phyloP scores from a whole-genome alignment of 768 basidiomycete species.

The Lyophyllum shimeji region DNA sequence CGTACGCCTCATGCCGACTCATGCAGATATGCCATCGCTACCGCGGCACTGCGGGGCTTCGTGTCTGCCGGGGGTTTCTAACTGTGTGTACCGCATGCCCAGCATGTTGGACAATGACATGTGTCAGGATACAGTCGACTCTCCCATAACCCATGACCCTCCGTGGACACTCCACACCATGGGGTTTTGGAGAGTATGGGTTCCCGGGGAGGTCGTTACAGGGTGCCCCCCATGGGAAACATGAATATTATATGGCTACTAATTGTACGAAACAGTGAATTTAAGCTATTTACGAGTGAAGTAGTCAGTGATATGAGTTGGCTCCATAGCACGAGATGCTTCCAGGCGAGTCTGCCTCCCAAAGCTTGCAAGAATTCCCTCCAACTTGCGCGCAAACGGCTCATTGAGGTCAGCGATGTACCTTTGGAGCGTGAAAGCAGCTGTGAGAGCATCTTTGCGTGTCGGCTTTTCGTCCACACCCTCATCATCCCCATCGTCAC shows the following conservation, averaged over 20 bases:
- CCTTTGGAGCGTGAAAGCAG: slow-evolving; percentile 17
- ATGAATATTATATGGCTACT: background rate
- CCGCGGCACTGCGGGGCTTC: too few species aligned
- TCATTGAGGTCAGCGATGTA: slow-evolving; percentile 21
- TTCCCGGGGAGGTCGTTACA: background rate
- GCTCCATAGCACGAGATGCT: too few species aligned
- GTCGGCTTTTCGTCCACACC: slow-evolving; percentile 14
- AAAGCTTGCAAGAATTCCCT: slow-evolving; percentile 21
- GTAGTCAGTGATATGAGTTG: background rate
- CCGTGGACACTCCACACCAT: background rate
- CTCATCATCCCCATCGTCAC: slow-evolving; percentile 3
- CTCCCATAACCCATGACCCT: background rate
- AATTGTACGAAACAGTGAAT: background rate
- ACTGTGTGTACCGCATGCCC: too few species aligned
- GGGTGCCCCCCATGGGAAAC: background rate
- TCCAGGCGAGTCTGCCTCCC: slow-evolving; percentile 19
- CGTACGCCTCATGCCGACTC: too few species aligned
- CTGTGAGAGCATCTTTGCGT: slow-evolving; percentile 19
- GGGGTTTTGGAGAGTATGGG: background rate
- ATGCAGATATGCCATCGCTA: too few species aligned
- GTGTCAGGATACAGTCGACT: background rate
- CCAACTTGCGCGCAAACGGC: slow-evolving; percentile 21
- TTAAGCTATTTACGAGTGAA: background rate
- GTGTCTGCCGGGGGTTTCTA: too few species aligned
- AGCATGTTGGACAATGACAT: too few species aligned